Evolutionary conservation across 768 basidiomycete species (phyloP).

Genomic region (Lactarius akahatsu): DNA sequence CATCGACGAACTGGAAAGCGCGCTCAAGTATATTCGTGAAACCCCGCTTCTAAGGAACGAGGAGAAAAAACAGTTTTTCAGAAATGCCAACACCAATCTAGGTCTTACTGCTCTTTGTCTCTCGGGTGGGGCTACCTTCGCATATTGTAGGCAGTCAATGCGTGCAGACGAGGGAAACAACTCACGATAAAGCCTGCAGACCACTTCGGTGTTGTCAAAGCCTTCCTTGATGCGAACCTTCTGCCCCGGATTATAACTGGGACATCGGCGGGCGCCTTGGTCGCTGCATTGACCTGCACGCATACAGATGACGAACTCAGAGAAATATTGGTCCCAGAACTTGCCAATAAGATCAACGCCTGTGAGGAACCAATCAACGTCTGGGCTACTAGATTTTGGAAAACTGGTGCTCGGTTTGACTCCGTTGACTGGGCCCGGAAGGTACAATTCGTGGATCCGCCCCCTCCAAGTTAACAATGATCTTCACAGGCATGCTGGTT

Average conservation of each 20-base stretch:
- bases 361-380: constrained; percentile 73
- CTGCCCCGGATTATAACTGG: constrained; percentile 93
- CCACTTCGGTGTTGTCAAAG: constrained; percentile 89
- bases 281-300: constrained; percentile 75
- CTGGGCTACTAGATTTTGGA: constrained; percentile 72
- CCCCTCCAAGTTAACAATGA: constrained; percentile 1
- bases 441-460: constrained; percentile 42
- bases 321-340: constrained; percentile 69
- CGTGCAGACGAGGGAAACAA: neutral
- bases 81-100: constrained; percentile 82
- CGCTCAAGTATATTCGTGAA: constrained; percentile 74
- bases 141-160: constrained; percentile 69
- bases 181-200: constrained; percentile 43
- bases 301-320: constrained; percentile 86
- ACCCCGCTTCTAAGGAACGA: constrained; percentile 72
- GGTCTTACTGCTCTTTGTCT: constrained; percentile 91
- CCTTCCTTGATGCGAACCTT: constrained; percentile 82
- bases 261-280: constrained; percentile 88
- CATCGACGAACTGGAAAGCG: constrained; percentile 71
- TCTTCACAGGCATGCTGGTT: constrained; percentile 73
- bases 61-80: constrained; percentile 92
- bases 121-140: constrained; percentile 94
- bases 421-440: constrained; percentile 87
- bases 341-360: constrained; percentile 81
- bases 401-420: constrained; percentile 94